Base-by-base conservation (phyloP, 768 basidiomycete species). In the Kwoniella shandongensis region DNA sequence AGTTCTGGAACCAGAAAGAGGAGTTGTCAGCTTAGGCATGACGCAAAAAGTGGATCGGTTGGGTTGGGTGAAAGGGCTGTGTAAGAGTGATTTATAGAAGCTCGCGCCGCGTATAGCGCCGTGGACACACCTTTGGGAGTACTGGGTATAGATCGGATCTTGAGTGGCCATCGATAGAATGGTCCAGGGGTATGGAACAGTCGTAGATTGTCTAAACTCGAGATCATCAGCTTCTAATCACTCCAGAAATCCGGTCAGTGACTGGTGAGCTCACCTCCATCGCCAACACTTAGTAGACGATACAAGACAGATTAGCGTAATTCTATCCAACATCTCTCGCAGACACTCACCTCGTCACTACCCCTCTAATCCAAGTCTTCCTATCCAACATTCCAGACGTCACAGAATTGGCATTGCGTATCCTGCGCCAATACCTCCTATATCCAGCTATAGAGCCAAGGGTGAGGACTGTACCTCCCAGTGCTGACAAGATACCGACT, bases 151-250 rank as follows among this genome's bases (percentile, higher is more conserved):
- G 75, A 70, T 54, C 88, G 81, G 47, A 89, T 80, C 62, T 85
- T 88, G 60, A 89, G 60, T 0, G 87, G 89, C 81, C 84, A 88
- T 45, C 80, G 79, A 80, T 86, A 90, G 30, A 88, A 87, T 25
- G 88, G 70, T 0, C 82, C 81, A 0, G 93, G 92, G 0, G 86
- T 91, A 69, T 98, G 93, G 65, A 85, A 96, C 27, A 98, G 47
- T 25, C 88, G 79, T 74, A 94, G 92, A 69, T 90, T 90, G 76
- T 97, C 93, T 12, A 82, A 85, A 22, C n/a, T 23, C 10, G 12
- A 54, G n/a, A n/a, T n/a, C n/a, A n/a, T n/a, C n/a, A n/a, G n/a
- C n/a, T n/a, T n/a, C n/a, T n/a, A n/a, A n/a, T n/a, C n/a, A n/a
- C n/a, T n/a, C n/a, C n/a, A n/a, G n/a, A n/a, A n/a, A n/a, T n/a